Base-by-base conservation (phyloP, 2,329 filamentous ascomycete genomes). In the Phialemonium atrogriseum region DNA sequence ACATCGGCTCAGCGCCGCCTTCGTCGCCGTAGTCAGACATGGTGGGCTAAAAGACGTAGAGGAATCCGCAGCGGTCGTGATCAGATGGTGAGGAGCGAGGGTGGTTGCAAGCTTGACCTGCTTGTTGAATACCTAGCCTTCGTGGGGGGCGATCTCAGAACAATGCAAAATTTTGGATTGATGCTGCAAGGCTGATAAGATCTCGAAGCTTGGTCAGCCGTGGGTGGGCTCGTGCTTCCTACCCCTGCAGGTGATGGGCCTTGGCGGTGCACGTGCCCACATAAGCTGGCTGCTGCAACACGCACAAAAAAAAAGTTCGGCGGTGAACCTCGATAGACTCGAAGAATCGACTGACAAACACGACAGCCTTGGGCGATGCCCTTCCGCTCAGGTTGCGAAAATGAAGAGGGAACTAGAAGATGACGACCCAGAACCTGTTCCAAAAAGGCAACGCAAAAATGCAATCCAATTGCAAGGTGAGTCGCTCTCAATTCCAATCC, bases 21-120 rank as follows among this genome's bases (percentile, higher is more conserved):
- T 80, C 73, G 49, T 80, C 75, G 46, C 77, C 80, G 61, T 78
- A 79, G 61, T 84, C 80, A 59, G 80, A 86, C 81, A 86, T 85
- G 13, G 36, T 60, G 27, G 15, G 7, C 7, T 11, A 16, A 5
- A 24, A 24, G 5, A 19, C 19, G n/a, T 13, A 13, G 13, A 19
- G 27, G 13, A 4, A n/a, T 28, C 17, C 17, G 7, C n/a, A 21
- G 17, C 4, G 17, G n/a, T 15, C 4, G 25, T 16, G 25, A 5
- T 12, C 9, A 26, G 19, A 36, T 24, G 11, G 30, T 27, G 17
- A 10, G 44, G 24, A 30, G 18, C 27, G 32, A 37, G 34, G 34
- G 34, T 40, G 24, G 6, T 5, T 25, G 31, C 26, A 11, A 10
- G 10, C 4, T 10, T 15, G n/a, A 17, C 12, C 14, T 10, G n/a